Base-by-base conservation (phyloP, 495 filamentous ascomycete species). In the Hyaloscypha bicolor region DNA sequence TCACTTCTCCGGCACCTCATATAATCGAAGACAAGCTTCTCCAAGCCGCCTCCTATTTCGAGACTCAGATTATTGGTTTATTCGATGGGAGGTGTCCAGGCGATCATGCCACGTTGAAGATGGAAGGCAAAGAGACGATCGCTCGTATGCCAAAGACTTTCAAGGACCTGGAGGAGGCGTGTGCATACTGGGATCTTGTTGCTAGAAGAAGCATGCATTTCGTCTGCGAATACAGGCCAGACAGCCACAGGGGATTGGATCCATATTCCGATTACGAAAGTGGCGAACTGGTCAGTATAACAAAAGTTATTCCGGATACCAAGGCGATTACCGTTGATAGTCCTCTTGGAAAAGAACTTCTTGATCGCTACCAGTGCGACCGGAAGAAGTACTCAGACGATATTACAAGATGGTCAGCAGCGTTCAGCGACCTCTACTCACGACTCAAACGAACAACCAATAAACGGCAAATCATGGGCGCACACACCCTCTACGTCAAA, bases 401-500 rank as follows among this genome's bases (percentile, higher is more conserved):
- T n/a, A 19, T 59, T 12, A 2, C 30, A 19, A 6, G 30, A 6
- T 59, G 56, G 56, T n/a, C 19, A 0, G 30, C 56, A n/a, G 56
- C 56, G 9, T 59, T 59, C 57, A 32, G 32, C 9, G 57, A 32
- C 32, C 33, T 60, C 1, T 60, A 60, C 57, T 33, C 29, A 4
- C 14, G 30, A 6, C 39, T 51, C 37, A 62, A 62, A 39, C 37
- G 39, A 4, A 45, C 60, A 14, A 45, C 35, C 3, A 51, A 62
- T 39, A 22, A 29, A 48, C 61, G 30, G 2, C 29, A 31, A 19
- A 29, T 63, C 61, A 30, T 53, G 9, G 61, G 21, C 12, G 61
- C 42, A 16, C 61, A 63, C 19, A 63, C 61, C 3, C 42, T 63
- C 5, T 33, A 55, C 11, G 11, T 63, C 8, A 42, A 55, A 37